A percentile compares a stretch with the other conserved stretches of the same genome.
Conservation (phyloP, 768 basidiomycete species). For the Asterophora parasitica region DNA sequence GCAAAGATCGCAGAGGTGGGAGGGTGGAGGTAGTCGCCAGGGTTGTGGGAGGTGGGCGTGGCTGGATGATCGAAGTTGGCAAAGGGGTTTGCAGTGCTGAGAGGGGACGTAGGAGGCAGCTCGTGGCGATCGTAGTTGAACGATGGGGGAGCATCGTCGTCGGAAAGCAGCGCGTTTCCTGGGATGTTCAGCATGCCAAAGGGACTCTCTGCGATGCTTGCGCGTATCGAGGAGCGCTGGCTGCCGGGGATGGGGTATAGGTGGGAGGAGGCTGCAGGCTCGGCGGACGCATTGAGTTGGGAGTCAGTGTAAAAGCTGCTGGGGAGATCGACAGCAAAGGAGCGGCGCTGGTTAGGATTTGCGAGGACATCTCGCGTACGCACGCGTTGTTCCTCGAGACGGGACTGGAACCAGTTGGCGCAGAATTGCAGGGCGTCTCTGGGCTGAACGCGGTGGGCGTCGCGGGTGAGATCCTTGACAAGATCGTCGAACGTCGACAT, state of each 20-base stretch:
- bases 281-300: constrained; percentile 25
- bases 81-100: constrained; percentile 48
- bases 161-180: constrained; percentile 69
- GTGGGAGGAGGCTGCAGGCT: constrained; percentile 45
- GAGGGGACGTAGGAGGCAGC: constrained; percentile 56
- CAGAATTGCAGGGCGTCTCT: constrained; percentile 90
- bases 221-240: constrained; percentile 54
- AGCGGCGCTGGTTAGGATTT: constrained; percentile 45
- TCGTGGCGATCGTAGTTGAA: constrained; percentile 59
- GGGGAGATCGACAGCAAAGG: constrained; percentile 49
- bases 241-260: constrained; percentile 44
- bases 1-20: constrained; percentile 78
- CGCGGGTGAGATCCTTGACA: constrained; percentile 80
- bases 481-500: constrained; percentile 82
- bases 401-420: constrained; percentile 90
- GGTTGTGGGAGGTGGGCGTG: constrained; percentile 43
- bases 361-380: constrained; percentile 64
- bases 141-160: constrained; percentile 47
- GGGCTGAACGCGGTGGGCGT: constrained; percentile 81
- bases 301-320: constrained; percentile 56
- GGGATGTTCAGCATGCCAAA: constrained; percentile 80
- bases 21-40: constrained; percentile 66
- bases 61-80: constrained; percentile 46
- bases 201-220: constrained; percentile 55
- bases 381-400: constrained; percentile 79